phyloP scores from a whole-genome alignment of 208 protist species.

The Leishmania lainsoni region DNA sequence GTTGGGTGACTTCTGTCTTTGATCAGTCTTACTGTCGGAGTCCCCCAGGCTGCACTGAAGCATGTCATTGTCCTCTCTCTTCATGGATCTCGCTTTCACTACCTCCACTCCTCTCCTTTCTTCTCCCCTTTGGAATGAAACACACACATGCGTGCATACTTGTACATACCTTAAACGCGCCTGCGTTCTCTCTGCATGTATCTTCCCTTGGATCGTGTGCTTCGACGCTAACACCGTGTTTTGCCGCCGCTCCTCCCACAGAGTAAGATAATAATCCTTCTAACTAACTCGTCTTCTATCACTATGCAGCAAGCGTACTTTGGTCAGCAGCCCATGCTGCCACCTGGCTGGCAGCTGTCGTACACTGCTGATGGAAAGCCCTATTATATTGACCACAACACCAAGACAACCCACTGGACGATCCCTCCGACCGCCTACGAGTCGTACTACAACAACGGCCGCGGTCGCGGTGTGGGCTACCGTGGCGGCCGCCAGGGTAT shows the following conservation, averaged over 20 bases:
- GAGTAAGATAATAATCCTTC: constrained; percentile 30
- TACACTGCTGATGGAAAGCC: constrained; percentile 71
- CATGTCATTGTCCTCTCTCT: constrained; percentile 5
- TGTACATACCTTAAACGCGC: constrained; percentile 8
- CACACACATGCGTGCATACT: constrained; percentile 8
- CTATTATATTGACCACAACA: constrained; percentile 90
- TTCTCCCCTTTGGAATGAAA: background rate
- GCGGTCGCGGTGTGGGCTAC: constrained; percentile 36
- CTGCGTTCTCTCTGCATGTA: background rate
- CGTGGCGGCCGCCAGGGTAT: constrained; percentile 61
- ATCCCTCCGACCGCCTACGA: constrained; percentile 50
- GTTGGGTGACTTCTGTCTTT: constrained; percentile 3
- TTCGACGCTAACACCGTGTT: background rate
- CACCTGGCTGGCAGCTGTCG: constrained; percentile 78
- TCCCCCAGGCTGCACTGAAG: background rate
- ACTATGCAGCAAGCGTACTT: constrained; percentile 71
- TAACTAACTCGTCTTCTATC: constrained; percentile 18
- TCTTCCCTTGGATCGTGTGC: constrained; percentile 5
- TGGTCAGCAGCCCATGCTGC: constrained; percentile 54
- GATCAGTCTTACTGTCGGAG: background rate
- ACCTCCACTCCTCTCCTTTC: constrained; percentile 5
- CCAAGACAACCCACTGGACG: constrained; percentile 84
- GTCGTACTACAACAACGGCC: constrained; percentile 34
- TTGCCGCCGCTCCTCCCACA: background rate
- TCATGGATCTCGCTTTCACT: constrained; percentile 10